Percentiles rank a stretch among this genome's conserved stretches.
Conservation (phyloP, 169 alveolate genomes). For the Plasmodium berghei region DNA sequence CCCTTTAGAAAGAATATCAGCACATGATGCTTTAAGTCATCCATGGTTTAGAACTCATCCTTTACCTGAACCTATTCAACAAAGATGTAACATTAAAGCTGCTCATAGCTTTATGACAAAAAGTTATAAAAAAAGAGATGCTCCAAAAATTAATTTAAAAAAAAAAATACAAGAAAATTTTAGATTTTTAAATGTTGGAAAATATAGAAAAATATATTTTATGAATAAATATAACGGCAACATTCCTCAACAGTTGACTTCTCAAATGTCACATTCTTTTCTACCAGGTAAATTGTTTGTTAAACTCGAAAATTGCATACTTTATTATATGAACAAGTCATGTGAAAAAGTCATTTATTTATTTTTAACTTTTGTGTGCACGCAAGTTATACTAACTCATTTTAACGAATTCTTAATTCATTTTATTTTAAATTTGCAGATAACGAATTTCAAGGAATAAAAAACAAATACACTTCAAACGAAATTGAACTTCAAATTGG, state of each 20-base stretch:
- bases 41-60: conserved; percentile 85
- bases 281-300: conserved; percentile 2
- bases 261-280: neutral
- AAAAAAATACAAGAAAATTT: conserved; percentile 45
- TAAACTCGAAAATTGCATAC: neutral
- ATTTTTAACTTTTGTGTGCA: neutral
- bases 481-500: too few species aligned
- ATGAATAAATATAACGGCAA: conserved; percentile 10
- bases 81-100: conserved; percentile 81
- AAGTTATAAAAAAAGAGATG: conserved; percentile 83
- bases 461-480: too few species aligned
- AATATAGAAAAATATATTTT: conserved; percentile 31
- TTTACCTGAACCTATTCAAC: conserved; percentile 72
- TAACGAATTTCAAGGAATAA: too few species aligned
- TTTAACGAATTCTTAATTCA: too few species aligned
- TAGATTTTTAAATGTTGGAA: conserved; percentile 61
- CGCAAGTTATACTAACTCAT: neutral
- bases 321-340: neutral
- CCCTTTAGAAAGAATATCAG: conserved; percentile 82
- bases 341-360: too few species aligned
- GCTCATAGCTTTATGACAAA: conserved; percentile 88
- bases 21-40: conserved; percentile 82
- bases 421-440: too few species aligned
- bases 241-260: neutral
- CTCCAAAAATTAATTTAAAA: conserved; percentile 7